phyloP scores from a whole-genome alignment of 768 basidiomycete genomes.

The Leccinum rimulosum region DNA sequence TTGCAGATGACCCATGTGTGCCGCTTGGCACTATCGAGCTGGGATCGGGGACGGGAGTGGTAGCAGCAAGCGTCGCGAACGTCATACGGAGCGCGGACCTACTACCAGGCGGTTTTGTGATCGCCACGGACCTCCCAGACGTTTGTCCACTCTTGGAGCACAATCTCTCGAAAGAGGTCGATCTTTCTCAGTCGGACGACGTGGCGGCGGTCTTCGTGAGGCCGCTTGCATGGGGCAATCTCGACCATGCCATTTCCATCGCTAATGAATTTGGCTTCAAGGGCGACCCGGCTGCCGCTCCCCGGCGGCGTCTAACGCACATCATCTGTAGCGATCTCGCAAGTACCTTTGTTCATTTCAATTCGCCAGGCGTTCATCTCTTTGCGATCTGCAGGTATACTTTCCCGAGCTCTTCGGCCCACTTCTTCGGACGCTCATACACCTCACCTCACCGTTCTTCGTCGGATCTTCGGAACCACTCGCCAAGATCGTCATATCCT shows the following conservation, averaged over 20 bases:
- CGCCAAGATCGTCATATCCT: slow-evolving; percentile 60
- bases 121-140: slow-evolving; percentile 76
- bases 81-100: slow-evolving; percentile 29
- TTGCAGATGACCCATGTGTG: slow-evolving; percentile 27
- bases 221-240: slow-evolving; percentile 72
- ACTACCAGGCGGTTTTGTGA: slow-evolving; percentile 27
- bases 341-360: slow-evolving; percentile 29
- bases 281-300: neutral
- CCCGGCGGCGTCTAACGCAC: slow-evolving; percentile 44
- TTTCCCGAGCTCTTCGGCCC: slow-evolving; percentile 81
- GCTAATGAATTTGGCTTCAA: slow-evolving; percentile 35
- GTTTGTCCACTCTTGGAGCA: slow-evolving; percentile 52
- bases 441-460: slow-evolving; percentile 60
- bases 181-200: slow-evolving; percentile 16
- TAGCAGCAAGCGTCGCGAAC: slow-evolving; percentile 47
- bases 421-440: slow-evolving; percentile 69
- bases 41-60: slow-evolving; percentile 74
- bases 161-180: slow-evolving; percentile 30
- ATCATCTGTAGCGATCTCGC: slow-evolving; percentile 85
- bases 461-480: slow-evolving; percentile 4
- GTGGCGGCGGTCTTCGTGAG: slow-evolving; percentile 38
- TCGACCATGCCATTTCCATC: slow-evolving; percentile 41
- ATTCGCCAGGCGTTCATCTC: neutral
- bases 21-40: slow-evolving; percentile 60
- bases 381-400: slow-evolving; percentile 58